A percentile compares a stretch with the other conserved stretches of the same genome.
Evolutionary conservation across 805 yeast genomes (phyloP).

Genomic region (Saturnispora hagleri): DNA sequence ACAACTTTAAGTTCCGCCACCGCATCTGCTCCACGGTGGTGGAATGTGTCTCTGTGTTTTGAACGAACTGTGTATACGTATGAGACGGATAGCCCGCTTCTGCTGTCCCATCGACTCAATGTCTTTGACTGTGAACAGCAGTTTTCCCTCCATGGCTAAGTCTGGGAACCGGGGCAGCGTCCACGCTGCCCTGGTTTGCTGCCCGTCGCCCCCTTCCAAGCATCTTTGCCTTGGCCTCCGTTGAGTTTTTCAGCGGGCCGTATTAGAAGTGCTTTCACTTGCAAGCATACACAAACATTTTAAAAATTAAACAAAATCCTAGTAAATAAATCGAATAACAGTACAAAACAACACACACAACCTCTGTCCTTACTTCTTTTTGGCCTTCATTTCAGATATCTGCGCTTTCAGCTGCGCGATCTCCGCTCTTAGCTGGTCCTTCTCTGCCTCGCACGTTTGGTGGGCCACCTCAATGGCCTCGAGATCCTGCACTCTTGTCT

Average conservation of each 20-base stretch:
- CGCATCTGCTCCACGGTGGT: constrained; percentile 4
- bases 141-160: not conserved
- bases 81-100: not conserved
- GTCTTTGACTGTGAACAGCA: not conserved
- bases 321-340: not conserved
- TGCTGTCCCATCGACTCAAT: not conserved
- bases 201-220: not conserved
- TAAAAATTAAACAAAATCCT: not conserved
- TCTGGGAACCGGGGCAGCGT: not conserved
- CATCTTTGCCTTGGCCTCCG: not conserved
- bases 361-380: not conserved
- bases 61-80: constrained; percentile 4
- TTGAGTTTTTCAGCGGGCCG: not conserved
- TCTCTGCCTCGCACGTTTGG: constrained; percentile 50
- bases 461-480: constrained; percentile 62
- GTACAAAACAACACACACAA: not conserved
- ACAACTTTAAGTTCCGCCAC: constrained; percentile 13
- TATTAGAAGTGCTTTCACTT: not conserved
- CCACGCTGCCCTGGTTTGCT: not conserved
- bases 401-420: constrained; percentile 66
- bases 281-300: not conserved
- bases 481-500: constrained; percentile 68
- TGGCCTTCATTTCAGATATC: constrained; percentile 61
- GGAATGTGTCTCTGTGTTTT: constrained; percentile 17
- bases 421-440: constrained; percentile 61